phyloP scores from a whole-genome alignment of 163 green algal species.

The Coccomyxa subellipsoidea region DNA sequence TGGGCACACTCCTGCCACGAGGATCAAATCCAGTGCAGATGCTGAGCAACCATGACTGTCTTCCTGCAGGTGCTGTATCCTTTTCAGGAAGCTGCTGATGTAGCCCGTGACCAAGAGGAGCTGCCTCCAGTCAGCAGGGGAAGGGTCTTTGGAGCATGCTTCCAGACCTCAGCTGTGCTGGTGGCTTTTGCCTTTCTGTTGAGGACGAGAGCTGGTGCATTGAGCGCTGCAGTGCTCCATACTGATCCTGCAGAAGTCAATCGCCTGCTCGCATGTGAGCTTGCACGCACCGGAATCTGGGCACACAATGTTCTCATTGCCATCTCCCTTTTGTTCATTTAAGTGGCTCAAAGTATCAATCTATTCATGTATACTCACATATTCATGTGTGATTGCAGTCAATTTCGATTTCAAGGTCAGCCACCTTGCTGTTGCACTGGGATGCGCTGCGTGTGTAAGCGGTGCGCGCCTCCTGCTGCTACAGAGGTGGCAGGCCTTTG shows the following conservation, averaged over 20 bases:
- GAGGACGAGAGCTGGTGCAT: not conserved
- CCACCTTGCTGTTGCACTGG: slow-evolving; percentile 21
- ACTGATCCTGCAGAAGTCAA: slow-evolving; percentile 1
- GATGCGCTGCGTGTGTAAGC: slow-evolving; percentile 43
- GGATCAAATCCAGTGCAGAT: too few species aligned
- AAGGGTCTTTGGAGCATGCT: not conserved
- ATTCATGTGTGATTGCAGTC: not conserved
- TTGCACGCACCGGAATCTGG: not conserved
- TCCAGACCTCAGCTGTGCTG: not conserved
- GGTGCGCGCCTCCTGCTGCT: slow-evolving; percentile 38
- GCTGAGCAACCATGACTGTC: not conserved
- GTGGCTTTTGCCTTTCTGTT: not conserved
- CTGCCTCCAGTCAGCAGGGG: not conserved
- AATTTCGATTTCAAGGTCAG: not conserved
- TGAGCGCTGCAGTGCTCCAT: not conserved
- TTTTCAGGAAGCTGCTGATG: not conserved
- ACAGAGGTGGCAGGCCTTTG: slow-evolving; percentile 45
- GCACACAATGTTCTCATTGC: too few species aligned
- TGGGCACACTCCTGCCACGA: too few species aligned
- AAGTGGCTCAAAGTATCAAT: too few species aligned
- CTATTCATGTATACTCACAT: too few species aligned
- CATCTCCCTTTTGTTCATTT: too few species aligned
- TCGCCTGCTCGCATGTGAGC: not conserved
- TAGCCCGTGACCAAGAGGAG: not conserved
- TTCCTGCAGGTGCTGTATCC: not conserved